Base-by-base conservation (phyloP, 1,139 yeast genomes). In the Scheffersomyces illinoinensis region DNA sequence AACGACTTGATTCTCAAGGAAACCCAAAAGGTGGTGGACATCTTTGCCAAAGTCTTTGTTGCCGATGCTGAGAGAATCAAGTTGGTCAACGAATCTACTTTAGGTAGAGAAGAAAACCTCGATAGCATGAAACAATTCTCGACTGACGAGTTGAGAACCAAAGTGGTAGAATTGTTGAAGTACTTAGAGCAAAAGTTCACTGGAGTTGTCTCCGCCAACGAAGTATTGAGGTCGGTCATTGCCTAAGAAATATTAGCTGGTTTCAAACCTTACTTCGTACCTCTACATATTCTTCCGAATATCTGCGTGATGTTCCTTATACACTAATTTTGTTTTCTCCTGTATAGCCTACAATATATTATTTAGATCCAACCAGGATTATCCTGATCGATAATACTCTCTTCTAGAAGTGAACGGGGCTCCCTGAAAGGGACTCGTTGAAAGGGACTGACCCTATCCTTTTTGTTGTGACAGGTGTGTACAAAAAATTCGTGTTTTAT, bases 41-140 rank as follows among this genome's bases (percentile, higher is more conserved):
- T 91, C 53, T 88, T 93, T 67, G 87, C 89, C 56, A 80, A 82
- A 64, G 91, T 91, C 48, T 91, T 93, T 74, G 76, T 83, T 59
- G 89, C 89, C 71, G 96, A 91, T 68, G 81, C 84, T 62, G 95
- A 89, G 72, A 84, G 88, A 74, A 80, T 85, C 61, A 88, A 87
- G 73, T 79, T 90, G 70, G 87, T 87, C 61, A 83, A 81, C 68
- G 92, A 89, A 70, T 84, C 91, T 60, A 89, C 96, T 51, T 79
- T 90, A 68, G 96, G 96, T 62, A 88, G 95, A 82, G 95, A 89
- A 75, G 93, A 89, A 74, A 86, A 88, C 75, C 81, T 88, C 71
- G 95, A 89, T 66, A 83, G 89, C 73, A 78, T 87, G 75, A 90
- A 87, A 76, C 97, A 91, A 75, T 91, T 92, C 76, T 89, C 87